Percentiles rank a stretch among this genome's conserved stretches.
phyloP scores from a whole-genome alignment of 768 basidiomycete species.

The Lentinus tigrinus region DNA sequence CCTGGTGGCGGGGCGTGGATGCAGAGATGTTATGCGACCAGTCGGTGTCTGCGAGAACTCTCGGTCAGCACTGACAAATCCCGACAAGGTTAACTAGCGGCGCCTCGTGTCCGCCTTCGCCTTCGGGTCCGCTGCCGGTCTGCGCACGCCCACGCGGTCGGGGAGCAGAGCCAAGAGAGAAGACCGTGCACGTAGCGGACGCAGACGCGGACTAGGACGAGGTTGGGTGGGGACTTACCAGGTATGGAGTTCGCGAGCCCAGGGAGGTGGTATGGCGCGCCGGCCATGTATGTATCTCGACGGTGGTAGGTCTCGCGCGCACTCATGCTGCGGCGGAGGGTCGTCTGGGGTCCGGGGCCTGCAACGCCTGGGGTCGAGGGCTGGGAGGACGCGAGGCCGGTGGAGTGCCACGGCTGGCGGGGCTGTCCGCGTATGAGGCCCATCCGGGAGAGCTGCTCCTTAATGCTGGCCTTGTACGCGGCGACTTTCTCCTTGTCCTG shows the following conservation, averaged over 20 bases:
- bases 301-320: slow-evolving; percentile 10
- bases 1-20: slow-evolving; percentile 25
- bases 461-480: slow-evolving; percentile 81
- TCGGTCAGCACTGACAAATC: slow-evolving; percentile 9
- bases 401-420: slow-evolving; percentile 33
- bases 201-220: slow-evolving; percentile 1
- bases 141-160: not conserved
- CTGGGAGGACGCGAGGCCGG: slow-evolving; percentile 9
- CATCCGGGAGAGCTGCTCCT: slow-evolving; percentile 71
- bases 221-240: slow-evolving; percentile 10
- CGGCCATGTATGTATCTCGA: slow-evolving; percentile 6
- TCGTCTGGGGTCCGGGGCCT: slow-evolving; percentile 18
- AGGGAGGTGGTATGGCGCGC: slow-evolving; percentile 9
- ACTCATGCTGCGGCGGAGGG: slow-evolving; percentile 13
- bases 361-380: slow-evolving; percentile 17
- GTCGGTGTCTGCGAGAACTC: slow-evolving; percentile 10
- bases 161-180: slow-evolving; percentile 8
- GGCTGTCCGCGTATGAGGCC: slow-evolving; percentile 85
- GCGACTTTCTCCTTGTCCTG: slow-evolving; percentile 85
- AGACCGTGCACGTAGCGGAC: slow-evolving; percentile 6
- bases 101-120: slow-evolving; percentile 13
- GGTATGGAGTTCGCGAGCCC: slow-evolving; percentile 8
- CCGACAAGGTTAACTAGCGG: slow-evolving; percentile 17
- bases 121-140: not conserved
- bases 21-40: slow-evolving; percentile 12